Conservation (phyloP, 202 grass and related monocot species). For the Eragrostis tef region DNA sequence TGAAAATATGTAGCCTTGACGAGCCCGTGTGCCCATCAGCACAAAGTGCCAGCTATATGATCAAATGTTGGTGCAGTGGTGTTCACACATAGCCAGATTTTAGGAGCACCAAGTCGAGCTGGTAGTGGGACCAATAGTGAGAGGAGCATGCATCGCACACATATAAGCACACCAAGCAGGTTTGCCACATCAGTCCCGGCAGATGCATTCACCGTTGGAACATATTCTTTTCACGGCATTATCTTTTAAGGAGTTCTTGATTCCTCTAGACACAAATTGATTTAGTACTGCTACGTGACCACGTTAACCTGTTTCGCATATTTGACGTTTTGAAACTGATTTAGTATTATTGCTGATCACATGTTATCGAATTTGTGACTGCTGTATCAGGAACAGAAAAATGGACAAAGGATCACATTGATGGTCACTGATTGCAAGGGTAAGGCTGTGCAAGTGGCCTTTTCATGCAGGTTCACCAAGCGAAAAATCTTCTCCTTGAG, state of each 20-base stretch:
- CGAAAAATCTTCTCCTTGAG: slow-evolving; percentile 27
- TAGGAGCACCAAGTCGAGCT: slow-evolving; percentile 55
- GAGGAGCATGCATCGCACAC: slow-evolving; percentile 39
- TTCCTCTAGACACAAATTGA: slow-evolving; percentile 45
- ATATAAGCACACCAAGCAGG: slow-evolving; percentile 43
- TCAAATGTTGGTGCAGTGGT: slow-evolving; percentile 48
- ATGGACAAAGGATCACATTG: background rate
- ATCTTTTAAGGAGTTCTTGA: slow-evolving; percentile 35
- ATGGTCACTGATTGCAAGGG: slow-evolving; percentile 3
- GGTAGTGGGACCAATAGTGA: slow-evolving; percentile 46
- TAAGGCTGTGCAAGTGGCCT: background rate
- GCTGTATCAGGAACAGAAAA: slow-evolving; percentile 8
- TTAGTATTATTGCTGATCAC: background rate
- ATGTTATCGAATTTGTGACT: background rate
- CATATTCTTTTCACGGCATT: slow-evolving; percentile 46
- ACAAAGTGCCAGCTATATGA: slow-evolving; percentile 60
- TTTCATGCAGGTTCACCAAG: slow-evolving; percentile 21
- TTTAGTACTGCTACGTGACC: slow-evolving; percentile 13
- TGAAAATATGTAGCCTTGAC: slow-evolving; percentile 41
- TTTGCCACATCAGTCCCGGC: slow-evolving; percentile 57
- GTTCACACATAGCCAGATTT: slow-evolving; percentile 53
- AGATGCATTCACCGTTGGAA: slow-evolving; percentile 50
- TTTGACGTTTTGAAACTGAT: slow-evolving; percentile 10
- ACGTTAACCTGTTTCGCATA: slow-evolving; percentile 27
- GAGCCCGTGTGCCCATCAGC: slow-evolving; percentile 28